Conservation (phyloP, 1,284 basidiomycete species). For the Irpex rosettiformis region DNA sequence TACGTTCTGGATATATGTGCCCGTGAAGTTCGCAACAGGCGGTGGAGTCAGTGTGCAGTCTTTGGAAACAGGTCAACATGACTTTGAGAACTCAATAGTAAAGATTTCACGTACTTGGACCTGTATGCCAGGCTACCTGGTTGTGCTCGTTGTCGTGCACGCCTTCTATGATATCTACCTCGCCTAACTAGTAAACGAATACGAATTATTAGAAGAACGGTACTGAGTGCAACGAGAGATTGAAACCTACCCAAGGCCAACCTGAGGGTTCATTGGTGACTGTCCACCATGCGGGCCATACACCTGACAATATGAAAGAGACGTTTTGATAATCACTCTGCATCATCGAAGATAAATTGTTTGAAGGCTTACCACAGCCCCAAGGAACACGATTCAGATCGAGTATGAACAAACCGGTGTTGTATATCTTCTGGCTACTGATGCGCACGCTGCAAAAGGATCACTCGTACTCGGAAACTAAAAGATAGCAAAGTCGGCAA, state of each 20-base stretch:
- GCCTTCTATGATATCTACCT: conserved; percentile 80
- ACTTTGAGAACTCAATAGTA: not conserved
- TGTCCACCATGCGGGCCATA: conserved; percentile 69
- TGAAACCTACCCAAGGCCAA: conserved; percentile 48
- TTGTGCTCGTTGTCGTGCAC: conserved; percentile 75
- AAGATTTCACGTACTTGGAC: conserved; percentile 36
- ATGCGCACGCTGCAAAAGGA: conserved; percentile 48
- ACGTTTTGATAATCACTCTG: not conserved
- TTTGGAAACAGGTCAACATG: conserved; percentile 15
- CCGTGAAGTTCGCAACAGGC: conserved; percentile 47
- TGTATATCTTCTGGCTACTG: conserved; percentile 51
- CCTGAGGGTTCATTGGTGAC: conserved; percentile 39
- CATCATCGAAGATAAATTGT: not conserved
- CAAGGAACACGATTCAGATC: conserved; percentile 66
- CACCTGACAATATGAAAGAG: conserved; percentile 33
- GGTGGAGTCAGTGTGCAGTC: conserved; percentile 41
- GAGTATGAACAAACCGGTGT: conserved; percentile 65
- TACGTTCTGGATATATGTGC: conserved; percentile 44
- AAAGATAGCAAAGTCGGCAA: not conserved
- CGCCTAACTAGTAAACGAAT: conserved; percentile 48
- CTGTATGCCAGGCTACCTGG: conserved; percentile 73
- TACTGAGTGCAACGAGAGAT: not conserved
- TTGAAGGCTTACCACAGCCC: conserved; percentile 53
- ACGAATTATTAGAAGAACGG: not conserved
- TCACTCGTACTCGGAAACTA: not conserved